Base-by-base conservation (phyloP, 805 yeast genomes). In the Candida vaughaniae region DNA sequence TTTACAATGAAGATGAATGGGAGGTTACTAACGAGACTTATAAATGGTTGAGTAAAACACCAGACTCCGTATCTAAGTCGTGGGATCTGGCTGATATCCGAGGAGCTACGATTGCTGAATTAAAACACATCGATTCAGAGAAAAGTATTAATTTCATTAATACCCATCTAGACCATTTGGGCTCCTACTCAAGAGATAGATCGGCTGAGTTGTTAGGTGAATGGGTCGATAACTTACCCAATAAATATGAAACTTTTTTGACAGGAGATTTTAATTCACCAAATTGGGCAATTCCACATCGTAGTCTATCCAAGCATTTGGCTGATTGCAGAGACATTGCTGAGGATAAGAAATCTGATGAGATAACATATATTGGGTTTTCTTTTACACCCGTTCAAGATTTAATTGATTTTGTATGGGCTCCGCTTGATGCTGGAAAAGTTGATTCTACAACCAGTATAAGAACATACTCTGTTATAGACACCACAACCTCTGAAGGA, bases 191-290 rank as follows among this genome's bases (percentile, higher is more conserved):
- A 12, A 57, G 80, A 42, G 42, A 50, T 23, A 65, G 71, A 34
- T 65, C 76, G 5, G 73, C 76, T 6, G 65, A 69, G 22, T 42
- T 75, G 41, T 66, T 72, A 31, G 60, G 55, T 20, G 64, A 68
- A 16, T 69, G 66, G 48, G 69, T 66, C 36, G 48, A 51, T 1
- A 53, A 51, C 15, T 51, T 49, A 6, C 61, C 59, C 10, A 54
- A 57, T 14, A 41, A 48, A 19, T 60, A 59, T 14, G 66, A 70
- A 1, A 64, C 69, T 2, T 57, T 74, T 34, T 56, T 78, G 14
- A 56, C 69, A 9, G 83, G 84, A 3, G 82, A 78, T 50, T 73
- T 80, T 57, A 80, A 80, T 48, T 68, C 80, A 4, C 23, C 31
- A 14, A 29, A 36, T 3, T 33, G 46, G 14, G 53, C 46, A 17